Base-by-base conservation (phyloP, 1,284 basidiomycete species). In the Neonothopanus nambi region DNA sequence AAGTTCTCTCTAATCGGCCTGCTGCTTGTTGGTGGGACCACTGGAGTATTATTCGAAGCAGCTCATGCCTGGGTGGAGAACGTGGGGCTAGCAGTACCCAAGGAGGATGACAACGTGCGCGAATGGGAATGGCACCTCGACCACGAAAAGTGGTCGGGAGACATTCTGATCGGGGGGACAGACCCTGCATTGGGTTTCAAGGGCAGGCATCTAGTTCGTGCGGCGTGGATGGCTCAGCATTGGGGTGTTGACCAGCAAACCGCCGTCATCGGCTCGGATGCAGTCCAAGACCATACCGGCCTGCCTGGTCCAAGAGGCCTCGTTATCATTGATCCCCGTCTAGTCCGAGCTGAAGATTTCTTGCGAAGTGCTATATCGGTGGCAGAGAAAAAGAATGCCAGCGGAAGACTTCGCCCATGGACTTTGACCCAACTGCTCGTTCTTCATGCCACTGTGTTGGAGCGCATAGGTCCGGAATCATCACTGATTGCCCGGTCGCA, bases 91-190 rank as follows among this genome's bases (percentile, higher is more conserved):
- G 73, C 67, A 8, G 39, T 75, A 1, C 67, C 79, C 24, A 77
- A 84, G 51, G 62, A 63, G 33, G 81, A 87, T 55, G 70, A 73
- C 28, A 84, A 87, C 46, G 74, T 72, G 7, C 70, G 69, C 47
- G 72, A 70, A 55, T 93, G 83, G 80, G 85, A 86, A 58, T 94
- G 91, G 92, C 78, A 85, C 61, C 65, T 77, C 9, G 87, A 91
- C 56, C 76, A 77, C 33, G 85, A 85, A 55, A 75, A 76, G 40
- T 93, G 91, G 91, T 80, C 87, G 2, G 88, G 89, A n/a, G 82
- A 87, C 39, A 48, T 62, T 13, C 63, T 65, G 6, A 65, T 57
- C 18, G 89, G 87, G 7, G 92, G 91, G 37, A 93, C 91, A 13
- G 87, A 92, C 65, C 76, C 85, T 5, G 76, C 72, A 8, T 75